phyloP scores from a whole-genome alignment of 2,329 filamentous ascomycete species.

The Ascochyta rabiei region DNA sequence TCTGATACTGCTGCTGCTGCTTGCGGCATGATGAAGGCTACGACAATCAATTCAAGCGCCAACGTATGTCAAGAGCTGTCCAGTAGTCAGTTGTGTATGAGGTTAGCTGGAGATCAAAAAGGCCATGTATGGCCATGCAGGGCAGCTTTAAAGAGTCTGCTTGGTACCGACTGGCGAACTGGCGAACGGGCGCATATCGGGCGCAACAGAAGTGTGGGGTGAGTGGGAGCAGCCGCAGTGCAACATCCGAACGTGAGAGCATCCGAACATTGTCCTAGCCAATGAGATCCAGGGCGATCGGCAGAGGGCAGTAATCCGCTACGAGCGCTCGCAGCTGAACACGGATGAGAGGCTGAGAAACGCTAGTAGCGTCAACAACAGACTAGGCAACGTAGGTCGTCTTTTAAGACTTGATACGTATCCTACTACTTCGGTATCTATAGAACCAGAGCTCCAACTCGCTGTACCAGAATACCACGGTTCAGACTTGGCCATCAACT shows the following conservation, averaged over 20 bases:
- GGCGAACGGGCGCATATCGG: slow-evolving; percentile 3
- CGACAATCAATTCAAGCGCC: background rate
- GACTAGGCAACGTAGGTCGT: background rate
- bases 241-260: slow-evolving; percentile 1
- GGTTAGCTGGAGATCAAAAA: slow-evolving; percentile 1
- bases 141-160: slow-evolving; percentile 15
- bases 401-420: no score
- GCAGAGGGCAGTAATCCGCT: slow-evolving; percentile 1
- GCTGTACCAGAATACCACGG: background rate
- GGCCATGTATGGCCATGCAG: slow-evolving; percentile 9
- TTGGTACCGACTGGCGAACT: slow-evolving; percentile 2
- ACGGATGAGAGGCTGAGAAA: background rate
- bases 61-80: slow-evolving; percentile 3
- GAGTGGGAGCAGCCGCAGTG: background rate
- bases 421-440: no score
- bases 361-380: background rate
- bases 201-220: background rate
- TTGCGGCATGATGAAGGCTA: slow-evolving; percentile 4
- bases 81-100: background rate
- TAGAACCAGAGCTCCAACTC: background rate
- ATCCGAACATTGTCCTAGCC: slow-evolving; percentile 1
- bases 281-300: background rate
- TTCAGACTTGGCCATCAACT: background rate
- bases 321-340: background rate
- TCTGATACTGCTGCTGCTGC: slow-evolving; percentile 9